Percentiles rank a stretch among this genome's conserved stretches.
Evolutionary conservation across 2,329 filamentous ascomycete species (phyloP).

Genomic region (Aspergillus brasiliensis): DNA sequence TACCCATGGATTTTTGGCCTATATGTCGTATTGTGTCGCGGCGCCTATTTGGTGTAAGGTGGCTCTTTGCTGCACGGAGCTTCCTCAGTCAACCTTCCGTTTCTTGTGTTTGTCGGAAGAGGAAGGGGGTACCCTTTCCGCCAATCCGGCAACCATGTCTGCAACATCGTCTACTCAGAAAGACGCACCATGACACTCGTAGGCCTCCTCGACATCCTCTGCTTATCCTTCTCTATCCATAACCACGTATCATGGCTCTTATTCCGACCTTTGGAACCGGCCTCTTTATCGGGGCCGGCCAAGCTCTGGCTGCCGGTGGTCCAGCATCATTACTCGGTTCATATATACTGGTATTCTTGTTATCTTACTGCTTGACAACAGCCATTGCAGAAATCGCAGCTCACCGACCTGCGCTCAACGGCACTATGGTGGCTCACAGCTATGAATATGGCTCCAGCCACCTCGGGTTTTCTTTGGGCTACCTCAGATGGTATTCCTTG

Average conservation of each 20-base stretch:
- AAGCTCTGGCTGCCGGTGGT: constrained; percentile 55
- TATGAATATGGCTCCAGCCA: constrained; percentile 44
- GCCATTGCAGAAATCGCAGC: constrained; percentile 43
- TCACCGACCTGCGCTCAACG: constrained; percentile 40
- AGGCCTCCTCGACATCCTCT: constrained; percentile 9
- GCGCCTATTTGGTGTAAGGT: neutral
- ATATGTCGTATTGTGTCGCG: neutral
- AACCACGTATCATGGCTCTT: constrained; percentile 55
- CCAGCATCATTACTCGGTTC: constrained; percentile 56
- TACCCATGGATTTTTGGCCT: constrained; percentile 21
- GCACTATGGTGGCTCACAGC: constrained; percentile 43
- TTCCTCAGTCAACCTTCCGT: neutral
- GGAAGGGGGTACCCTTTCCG: neutral
- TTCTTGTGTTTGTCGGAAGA: neutral
- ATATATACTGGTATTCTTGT: constrained; percentile 51
- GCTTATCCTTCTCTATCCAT: constrained; percentile 40
- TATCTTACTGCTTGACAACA: constrained; percentile 53
- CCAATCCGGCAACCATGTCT: neutral
- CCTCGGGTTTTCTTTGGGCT: constrained; percentile 42
- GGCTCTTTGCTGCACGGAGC: neutral
- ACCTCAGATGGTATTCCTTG: constrained; percentile 50
- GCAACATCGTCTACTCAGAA: neutral
- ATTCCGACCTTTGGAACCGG: constrained; percentile 60
- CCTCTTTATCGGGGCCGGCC: constrained; percentile 57
- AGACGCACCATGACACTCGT: neutral